These are phyloP conservation scores for Puya raimondii DNA, from an alignment of 176 grass and related monocot species.

Conservation along the genomic window DNA sequence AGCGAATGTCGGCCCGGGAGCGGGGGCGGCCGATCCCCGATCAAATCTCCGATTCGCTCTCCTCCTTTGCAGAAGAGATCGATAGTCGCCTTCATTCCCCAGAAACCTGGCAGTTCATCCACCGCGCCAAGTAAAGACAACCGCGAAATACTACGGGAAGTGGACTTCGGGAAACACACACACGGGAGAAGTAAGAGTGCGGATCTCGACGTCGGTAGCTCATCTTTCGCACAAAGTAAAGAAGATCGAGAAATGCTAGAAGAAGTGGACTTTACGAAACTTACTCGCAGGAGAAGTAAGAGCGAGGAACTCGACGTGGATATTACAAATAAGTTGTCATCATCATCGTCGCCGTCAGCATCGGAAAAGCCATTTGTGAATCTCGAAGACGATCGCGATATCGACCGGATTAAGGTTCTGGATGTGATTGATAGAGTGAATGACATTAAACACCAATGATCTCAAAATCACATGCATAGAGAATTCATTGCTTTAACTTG, in stretches of 20 bases:
- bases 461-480: not conserved
- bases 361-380: not conserved
- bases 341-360: not conserved
- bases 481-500: too few relatives aligned
- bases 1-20: slow-evolving; percentile 38
- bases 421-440: slow-evolving; percentile 29
- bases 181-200: slow-evolving; percentile 45
- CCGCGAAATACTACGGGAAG: slow-evolving; percentile 37
- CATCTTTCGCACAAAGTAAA: too few relatives aligned
- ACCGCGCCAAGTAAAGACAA: slow-evolving; percentile 32
- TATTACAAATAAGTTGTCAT: too few relatives aligned
- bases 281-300: too few relatives aligned
- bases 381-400: slow-evolving; percentile 19
- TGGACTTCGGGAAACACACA: slow-evolving; percentile 12
- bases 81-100: not conserved
- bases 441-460: slow-evolving; percentile 3
- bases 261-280: too few relatives aligned
- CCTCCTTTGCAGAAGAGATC: slow-evolving; percentile 5
- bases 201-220: slow-evolving; percentile 16
- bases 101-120: not conserved
- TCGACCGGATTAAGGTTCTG: slow-evolving; percentile 47
- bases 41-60: slow-evolving; percentile 36
- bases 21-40: slow-evolving; percentile 32
- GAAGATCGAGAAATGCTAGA: too few relatives aligned
- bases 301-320: too few relatives aligned